Percentiles rank a stretch among this genome's conserved stretches.
phyloP scores from a whole-genome alignment of 805 yeast species.

The Starmera quercuum region DNA sequence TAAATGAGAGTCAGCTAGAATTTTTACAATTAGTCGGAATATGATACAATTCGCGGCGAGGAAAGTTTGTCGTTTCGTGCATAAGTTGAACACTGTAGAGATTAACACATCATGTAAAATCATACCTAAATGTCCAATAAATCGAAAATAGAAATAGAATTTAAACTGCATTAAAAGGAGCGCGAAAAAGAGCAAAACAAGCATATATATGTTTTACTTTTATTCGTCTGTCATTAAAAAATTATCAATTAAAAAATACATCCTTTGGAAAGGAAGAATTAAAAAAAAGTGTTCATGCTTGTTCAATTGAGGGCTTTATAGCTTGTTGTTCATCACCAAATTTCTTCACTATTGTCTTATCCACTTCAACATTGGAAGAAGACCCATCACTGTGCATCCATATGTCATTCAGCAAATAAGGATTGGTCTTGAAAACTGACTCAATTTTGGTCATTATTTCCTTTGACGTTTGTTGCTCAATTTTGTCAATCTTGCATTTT shows the following conservation, averaged over 20 bases:
- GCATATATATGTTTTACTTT: too few relatives aligned
- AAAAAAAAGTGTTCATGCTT: neutral
- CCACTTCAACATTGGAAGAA: neutral
- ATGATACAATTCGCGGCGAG: too few relatives aligned
- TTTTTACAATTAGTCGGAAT: conserved; percentile 1
- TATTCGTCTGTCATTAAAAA: too few relatives aligned
- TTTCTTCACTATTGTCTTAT: neutral
- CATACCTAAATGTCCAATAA: too few relatives aligned
- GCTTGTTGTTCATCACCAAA: neutral
- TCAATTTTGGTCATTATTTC: conserved; percentile 31
- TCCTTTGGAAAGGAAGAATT: too few relatives aligned
- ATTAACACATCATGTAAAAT: too few relatives aligned
- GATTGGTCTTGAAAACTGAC: conserved; percentile 19
- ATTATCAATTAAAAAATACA: too few relatives aligned
- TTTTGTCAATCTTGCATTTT: conserved; percentile 13
- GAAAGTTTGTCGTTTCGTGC: too few relatives aligned
- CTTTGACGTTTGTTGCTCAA: conserved; percentile 23
- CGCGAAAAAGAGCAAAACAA: too few relatives aligned
- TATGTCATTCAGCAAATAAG: conserved; percentile 2
- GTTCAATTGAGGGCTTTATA: neutral
- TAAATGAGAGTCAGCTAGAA: neutral
- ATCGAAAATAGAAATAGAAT: too few relatives aligned
- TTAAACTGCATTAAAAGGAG: too few relatives aligned
- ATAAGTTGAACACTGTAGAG: too few relatives aligned
- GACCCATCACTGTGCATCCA: conserved; percentile 3